phyloP scores from a whole-genome alignment of 2,329 filamentous ascomycete species.

The Colletotrichum abscissum region DNA sequence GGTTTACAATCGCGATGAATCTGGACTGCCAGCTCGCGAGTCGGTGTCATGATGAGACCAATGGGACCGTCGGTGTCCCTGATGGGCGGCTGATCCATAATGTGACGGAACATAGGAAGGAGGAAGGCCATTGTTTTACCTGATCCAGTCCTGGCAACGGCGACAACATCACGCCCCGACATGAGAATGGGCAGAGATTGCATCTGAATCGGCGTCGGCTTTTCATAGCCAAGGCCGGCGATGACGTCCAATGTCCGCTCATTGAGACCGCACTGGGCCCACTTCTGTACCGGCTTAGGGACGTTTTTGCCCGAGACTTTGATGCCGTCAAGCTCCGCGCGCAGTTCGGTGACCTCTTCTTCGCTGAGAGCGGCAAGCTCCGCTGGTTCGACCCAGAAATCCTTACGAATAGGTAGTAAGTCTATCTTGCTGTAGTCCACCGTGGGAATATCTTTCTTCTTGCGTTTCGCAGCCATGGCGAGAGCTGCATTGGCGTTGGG shows the following conservation, averaged over 20 bases:
- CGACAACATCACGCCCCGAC: slow-evolving; percentile 95
- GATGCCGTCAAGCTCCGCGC: slow-evolving; percentile 92
- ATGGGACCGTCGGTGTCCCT: slow-evolving; percentile 89
- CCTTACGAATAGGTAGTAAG: slow-evolving; percentile 88
- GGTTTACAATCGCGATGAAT: slow-evolving; percentile 96
- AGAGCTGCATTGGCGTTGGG: slow-evolving; percentile 60
- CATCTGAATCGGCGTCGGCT: slow-evolving; percentile 92
- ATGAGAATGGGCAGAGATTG: slow-evolving; percentile 96
- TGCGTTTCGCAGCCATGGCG: slow-evolving; percentile 72
- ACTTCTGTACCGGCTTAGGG: slow-evolving; percentile 94
- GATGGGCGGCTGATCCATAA: slow-evolving; percentile 89
- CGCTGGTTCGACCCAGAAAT: slow-evolving; percentile 92
- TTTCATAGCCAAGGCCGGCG: slow-evolving; percentile 82
- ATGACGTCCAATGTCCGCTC: slow-evolving; percentile 90
- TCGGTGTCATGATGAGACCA: slow-evolving; percentile 91
- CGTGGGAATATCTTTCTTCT: slow-evolving; percentile 94
- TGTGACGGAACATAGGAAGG: slow-evolving; percentile 97
- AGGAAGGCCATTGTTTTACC: slow-evolving; percentile 97
- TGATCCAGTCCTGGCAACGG: slow-evolving; percentile 96
- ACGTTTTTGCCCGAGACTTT: slow-evolving; percentile 90
- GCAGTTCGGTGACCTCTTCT: slow-evolving; percentile 83
- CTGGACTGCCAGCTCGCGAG: slow-evolving; percentile 91
- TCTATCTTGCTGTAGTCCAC: slow-evolving; percentile 90
- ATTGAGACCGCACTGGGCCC: slow-evolving; percentile 93
- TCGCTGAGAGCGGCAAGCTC: slow-evolving; percentile 87